phyloP scores from a whole-genome alignment of 805 yeast genomes.

The Spathaspora boniae region DNA sequence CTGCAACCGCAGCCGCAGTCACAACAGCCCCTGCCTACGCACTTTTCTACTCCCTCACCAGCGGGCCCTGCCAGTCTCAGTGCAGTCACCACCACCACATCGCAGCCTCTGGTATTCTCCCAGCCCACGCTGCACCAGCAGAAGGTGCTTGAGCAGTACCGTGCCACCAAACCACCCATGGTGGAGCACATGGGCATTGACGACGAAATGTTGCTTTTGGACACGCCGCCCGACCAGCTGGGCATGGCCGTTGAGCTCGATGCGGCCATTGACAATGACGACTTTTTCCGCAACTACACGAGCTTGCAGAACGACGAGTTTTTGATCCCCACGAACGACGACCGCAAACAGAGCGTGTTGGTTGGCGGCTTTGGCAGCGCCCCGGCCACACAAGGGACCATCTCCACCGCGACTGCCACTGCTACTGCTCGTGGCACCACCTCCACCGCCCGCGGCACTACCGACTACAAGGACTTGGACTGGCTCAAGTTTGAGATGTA shows the following conservation, averaged over 20 bases:
- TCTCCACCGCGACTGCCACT: neutral
- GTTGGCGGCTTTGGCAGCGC: slow-evolving; percentile 2
- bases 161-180: slow-evolving; percentile 9
- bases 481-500: slow-evolving; percentile 25
- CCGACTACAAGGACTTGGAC: slow-evolving; percentile 21
- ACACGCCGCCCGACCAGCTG: slow-evolving; percentile 1
- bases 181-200: slow-evolving; percentile 10
- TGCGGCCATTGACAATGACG: slow-evolving; percentile 5
- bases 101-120: neutral
- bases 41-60: neutral
- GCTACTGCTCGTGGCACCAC: neutral
- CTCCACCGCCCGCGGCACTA: neutral
- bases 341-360: neutral
- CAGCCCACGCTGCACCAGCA: neutral
- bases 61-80: too few relatives aligned
- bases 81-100: slow-evolving; percentile 1
- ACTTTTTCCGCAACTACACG: slow-evolving; percentile 10
- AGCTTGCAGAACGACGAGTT: slow-evolving; percentile 7
- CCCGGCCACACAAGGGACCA: neutral
- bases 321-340: neutral
- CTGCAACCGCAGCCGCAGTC: neutral
- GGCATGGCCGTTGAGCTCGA: neutral
- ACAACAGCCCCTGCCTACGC: neutral
- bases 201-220: slow-evolving; percentile 10
- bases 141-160: slow-evolving; percentile 8